Evolutionary conservation across 306 rosid genomes (phyloP), one percentile per base, ranked within the genome.

Genomic region (Quillaja saponaria): DNA sequence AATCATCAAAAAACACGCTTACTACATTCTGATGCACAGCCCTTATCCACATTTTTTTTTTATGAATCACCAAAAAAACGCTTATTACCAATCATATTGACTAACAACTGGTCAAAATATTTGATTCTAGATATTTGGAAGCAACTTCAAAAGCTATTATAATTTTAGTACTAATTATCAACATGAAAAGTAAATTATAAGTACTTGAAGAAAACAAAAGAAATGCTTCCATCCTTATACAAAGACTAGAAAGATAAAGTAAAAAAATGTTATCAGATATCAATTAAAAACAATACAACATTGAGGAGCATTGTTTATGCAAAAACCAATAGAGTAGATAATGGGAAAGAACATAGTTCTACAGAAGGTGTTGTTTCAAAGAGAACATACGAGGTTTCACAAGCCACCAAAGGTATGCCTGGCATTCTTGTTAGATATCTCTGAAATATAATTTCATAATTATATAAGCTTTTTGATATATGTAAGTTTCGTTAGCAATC

Each of bases 341-440:
- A 1, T 1, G 4, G 31, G 3, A 39, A n/a, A 66, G 13, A 25
- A 28, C 20, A 44, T 34, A 44, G 13, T 13, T 4, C 14, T 46
- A 49, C 10, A 72, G 31, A 25, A 42, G 37, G 41, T 64, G 16
- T n/a, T 34, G 11, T 51, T 28, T 7, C 15, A 67, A 74, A 58
- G 52, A 57, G 37, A 78, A 77, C 83, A 13, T 80, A 83, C 89
- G 74, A 71, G 61, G 54, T 58, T 68, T 74, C 75, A 61, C 57
- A 40, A 68, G 66, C 64, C 8, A 65, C 76, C 34, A 58, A 69
- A 55, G 85, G 74, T 63, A 58, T 60, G 72, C 69, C 77, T 13
- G 77, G 76, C 89, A 71, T 80, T 62, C 70, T 83, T 74, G 44
- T 46, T 48, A 44, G 54, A 57, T 28, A 37, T 9, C 25, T 46